Percentiles rank a stretch among this genome's conserved stretches.
Evolutionary conservation across 1,284 basidiomycete genomes (phyloP).

Genomic region (Cryptococcus hybrid): DNA sequence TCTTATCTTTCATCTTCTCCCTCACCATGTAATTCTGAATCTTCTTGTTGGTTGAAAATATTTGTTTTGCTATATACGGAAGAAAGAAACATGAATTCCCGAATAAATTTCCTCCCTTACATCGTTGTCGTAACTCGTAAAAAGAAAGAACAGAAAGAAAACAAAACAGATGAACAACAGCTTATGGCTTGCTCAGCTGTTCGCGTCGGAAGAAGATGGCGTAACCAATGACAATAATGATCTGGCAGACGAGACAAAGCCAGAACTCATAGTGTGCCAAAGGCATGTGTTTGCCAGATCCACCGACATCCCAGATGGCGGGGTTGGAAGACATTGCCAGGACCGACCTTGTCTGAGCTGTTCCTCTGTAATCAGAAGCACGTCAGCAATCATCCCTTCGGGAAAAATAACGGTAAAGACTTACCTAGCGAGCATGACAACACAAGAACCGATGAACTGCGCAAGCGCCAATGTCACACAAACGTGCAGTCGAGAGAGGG

Average conservation of each 20-base stretch:
- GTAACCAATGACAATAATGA: slow-evolving; percentile 84
- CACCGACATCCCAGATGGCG: slow-evolving; percentile 75
- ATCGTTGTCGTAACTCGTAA: too few relatives aligned
- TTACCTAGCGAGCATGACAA: slow-evolving; percentile 50
- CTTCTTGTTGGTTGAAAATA: neutral
- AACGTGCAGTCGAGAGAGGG: slow-evolving; percentile 84
- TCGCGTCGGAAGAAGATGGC: slow-evolving; percentile 75
- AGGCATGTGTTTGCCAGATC: slow-evolving; percentile 49
- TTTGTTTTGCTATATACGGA: too few relatives aligned
- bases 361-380: slow-evolving; percentile 25
- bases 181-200: slow-evolving; percentile 47
- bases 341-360: slow-evolving; percentile 60
- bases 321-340: slow-evolving; percentile 85
- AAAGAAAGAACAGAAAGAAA: neutral
- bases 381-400: too few relatives aligned
- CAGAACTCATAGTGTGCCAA: slow-evolving; percentile 65
- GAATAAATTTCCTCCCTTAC: neutral
- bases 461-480: slow-evolving; percentile 86
- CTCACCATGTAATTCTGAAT: neutral
- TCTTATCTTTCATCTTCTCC: neutral
- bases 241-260: slow-evolving; percentile 64
- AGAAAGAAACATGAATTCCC: too few relatives aligned
- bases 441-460: slow-evolving; percentile 56
- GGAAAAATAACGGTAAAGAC: slow-evolving; percentile 1
- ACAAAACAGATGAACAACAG: neutral